phyloP scores from a whole-genome alignment of 2,329 filamentous ascomycete genomes.

The Orbilia blumenaviensis region DNA sequence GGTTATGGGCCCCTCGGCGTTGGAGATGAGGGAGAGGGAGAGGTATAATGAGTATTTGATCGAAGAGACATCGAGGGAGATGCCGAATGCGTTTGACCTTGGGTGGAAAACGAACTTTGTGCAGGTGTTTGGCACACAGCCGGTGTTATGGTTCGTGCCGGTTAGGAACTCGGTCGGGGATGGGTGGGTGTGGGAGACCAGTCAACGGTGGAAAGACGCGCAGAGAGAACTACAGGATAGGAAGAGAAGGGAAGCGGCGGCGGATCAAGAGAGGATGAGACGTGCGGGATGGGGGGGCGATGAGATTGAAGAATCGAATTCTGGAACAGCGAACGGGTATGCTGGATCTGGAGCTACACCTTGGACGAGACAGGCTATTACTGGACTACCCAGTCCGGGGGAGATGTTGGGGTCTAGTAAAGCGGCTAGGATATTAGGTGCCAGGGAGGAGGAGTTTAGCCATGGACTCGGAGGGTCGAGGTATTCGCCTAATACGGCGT shows the following conservation, averaged over 20 bases:
- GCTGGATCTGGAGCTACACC: not conserved
- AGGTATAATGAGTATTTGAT: slow-evolving; percentile 85
- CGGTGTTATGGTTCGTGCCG: slow-evolving; percentile 79
- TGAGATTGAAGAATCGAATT: slow-evolving; percentile 50
- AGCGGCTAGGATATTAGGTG: slow-evolving; percentile 36
- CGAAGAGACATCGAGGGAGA: slow-evolving; percentile 83
- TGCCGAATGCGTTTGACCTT: slow-evolving; percentile 93
- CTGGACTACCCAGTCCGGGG: slow-evolving; percentile 36
- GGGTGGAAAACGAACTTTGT: slow-evolving; percentile 80
- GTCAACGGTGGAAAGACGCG: slow-evolving; percentile 77
- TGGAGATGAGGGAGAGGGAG: slow-evolving; percentile 71
- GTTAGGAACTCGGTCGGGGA: slow-evolving; percentile 87
- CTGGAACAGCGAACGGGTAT: slow-evolving; percentile 38
- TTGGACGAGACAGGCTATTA: slow-evolving; percentile 38
- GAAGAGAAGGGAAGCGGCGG: slow-evolving; percentile 70
- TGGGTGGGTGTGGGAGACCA: slow-evolving; percentile 94
- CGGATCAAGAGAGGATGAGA: slow-evolving; percentile 71
- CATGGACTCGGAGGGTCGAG: slow-evolving; percentile 42
- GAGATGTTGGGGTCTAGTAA: slow-evolving; percentile 38
- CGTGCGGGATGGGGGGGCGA: slow-evolving; percentile 38
- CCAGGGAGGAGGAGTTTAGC: slow-evolving; percentile 39
- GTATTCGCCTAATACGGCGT: slow-evolving; percentile 40
- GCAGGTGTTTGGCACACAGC: slow-evolving; percentile 81
- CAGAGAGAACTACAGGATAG: slow-evolving; percentile 67
- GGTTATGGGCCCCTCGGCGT: slow-evolving; percentile 63